Evolutionary conservation across 2,329 filamentous ascomycete genomes (phyloP).

Genomic region (Calonectria montana): DNA sequence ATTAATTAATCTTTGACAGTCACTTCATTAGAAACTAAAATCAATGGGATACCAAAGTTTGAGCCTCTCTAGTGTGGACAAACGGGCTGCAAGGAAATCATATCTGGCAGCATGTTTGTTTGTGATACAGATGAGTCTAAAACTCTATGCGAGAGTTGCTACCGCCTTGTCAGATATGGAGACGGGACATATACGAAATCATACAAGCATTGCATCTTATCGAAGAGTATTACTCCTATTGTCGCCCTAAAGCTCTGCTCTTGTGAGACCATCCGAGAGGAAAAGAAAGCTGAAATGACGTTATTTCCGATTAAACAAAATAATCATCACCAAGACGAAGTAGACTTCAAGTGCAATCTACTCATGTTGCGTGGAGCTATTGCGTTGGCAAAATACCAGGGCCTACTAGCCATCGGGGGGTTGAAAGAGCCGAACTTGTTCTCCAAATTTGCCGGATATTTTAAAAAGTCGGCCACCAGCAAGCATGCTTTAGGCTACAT

Average conservation of each 20-base stretch:
- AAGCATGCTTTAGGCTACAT: neutral
- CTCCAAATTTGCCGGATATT: neutral
- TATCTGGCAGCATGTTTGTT: neutral
- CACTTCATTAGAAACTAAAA: neutral
- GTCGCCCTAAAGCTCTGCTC: neutral
- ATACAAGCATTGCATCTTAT: neutral
- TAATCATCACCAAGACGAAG: neutral
- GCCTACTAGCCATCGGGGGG: neutral
- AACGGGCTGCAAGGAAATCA: neutral
- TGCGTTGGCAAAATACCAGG: neutral
- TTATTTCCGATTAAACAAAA: neutral
- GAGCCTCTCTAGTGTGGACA: neutral
- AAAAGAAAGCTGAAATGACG: neutral
- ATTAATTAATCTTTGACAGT: neutral
- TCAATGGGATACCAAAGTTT: neutral
- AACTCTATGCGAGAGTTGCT: neutral
- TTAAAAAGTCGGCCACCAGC: neutral
- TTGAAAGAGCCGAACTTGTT: neutral
- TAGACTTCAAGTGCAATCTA: neutral
- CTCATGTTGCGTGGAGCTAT: neutral
- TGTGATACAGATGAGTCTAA: neutral
- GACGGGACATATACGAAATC: neutral
- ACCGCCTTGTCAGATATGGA: neutral
- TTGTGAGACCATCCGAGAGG: neutral
- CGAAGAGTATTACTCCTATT: neutral